Conservation (phyloP, 768 basidiomycete genomes). For the Tylopilus sp. region DNA sequence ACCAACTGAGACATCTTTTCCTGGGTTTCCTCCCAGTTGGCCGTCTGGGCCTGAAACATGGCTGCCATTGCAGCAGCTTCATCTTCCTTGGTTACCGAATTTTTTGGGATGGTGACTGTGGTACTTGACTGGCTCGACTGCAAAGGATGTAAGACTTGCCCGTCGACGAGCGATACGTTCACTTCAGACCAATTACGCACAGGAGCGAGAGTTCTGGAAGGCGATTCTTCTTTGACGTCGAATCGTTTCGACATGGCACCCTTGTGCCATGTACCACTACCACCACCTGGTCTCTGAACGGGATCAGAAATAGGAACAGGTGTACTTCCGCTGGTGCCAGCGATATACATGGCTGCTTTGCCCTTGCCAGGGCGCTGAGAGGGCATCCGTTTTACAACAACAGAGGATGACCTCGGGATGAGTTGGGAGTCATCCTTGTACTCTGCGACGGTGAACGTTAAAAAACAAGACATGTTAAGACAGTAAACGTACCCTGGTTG, state of each 20-base stretch:
- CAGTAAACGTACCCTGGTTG: conserved; percentile 69
- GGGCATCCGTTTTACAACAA: conserved; percentile 89
- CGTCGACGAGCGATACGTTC: conserved; percentile 16
- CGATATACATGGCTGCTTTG: conserved; percentile 73
- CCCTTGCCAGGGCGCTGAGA: conserved; percentile 79
- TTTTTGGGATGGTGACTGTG: conserved; percentile 34
- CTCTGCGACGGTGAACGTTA: conserved; percentile 45
- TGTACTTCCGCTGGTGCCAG: conserved; percentile 40
- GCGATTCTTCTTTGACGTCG: conserved; percentile 72
- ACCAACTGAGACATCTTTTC: conserved; percentile 99
- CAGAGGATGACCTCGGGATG: conserved; percentile 92
- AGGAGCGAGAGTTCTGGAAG: conserved; percentile 23
- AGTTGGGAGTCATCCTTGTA: conserved; percentile 89
- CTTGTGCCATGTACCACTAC: conserved; percentile 52
- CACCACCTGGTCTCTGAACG: conserved; percentile 37
- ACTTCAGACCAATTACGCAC: conserved; percentile 34
- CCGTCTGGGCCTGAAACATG: conserved; percentile 92
- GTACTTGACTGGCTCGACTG: conserved; percentile 43
- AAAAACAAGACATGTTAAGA: too few species aligned
- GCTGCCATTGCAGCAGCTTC: conserved; percentile 97
- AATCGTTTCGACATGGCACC: conserved; percentile 87
- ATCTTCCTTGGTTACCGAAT: conserved; percentile 56
- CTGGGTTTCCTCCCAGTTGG: conserved; percentile 98
- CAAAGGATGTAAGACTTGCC: conserved; percentile 27
- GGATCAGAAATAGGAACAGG: conserved; percentile 49